A percentile compares a stretch with the other conserved stretches of the same genome.
These are phyloP conservation scores for Lepraria neglecta DNA, from an alignment of 495 filamentous ascomycete genomes.

Conservation along the genomic window DNA sequence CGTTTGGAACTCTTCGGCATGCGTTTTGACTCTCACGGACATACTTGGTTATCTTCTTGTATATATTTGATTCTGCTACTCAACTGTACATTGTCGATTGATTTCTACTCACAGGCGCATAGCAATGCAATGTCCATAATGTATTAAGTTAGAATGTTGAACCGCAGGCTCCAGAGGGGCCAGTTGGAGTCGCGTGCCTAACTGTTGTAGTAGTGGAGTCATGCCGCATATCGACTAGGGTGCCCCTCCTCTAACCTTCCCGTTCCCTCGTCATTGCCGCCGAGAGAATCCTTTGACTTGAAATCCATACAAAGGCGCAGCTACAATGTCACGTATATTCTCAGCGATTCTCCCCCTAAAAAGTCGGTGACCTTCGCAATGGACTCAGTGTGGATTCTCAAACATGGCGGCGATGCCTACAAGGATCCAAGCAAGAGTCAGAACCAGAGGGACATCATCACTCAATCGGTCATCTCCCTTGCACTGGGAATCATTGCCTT, in stretches of 20 bases:
- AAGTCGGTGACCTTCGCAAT: not conserved
- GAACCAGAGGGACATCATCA: slow-evolving; percentile 48
- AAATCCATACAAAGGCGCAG: not conserved
- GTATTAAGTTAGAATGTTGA: not conserved
- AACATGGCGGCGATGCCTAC: slow-evolving; percentile 4
- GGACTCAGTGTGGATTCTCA: slow-evolving; percentile 6
- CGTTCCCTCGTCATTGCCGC: not conserved
- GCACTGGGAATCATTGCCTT: slow-evolving; percentile 54
- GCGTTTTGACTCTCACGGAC: not conserved
- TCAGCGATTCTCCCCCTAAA: not conserved
- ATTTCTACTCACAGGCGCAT: too few relatives aligned
- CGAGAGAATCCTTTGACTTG: not conserved
- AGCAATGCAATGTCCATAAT: too few relatives aligned
- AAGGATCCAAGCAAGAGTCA: slow-evolving; percentile 32
- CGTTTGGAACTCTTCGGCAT: not conserved
- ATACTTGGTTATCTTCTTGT: not conserved
- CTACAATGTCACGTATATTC: not conserved
- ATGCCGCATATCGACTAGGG: not conserved
- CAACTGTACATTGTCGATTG: not conserved
- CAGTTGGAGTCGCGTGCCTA: not conserved
- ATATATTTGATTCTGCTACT: not conserved
- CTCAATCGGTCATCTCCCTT: slow-evolving; percentile 54
- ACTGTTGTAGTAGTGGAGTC: not conserved
- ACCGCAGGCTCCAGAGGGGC: not conserved
- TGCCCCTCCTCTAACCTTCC: not conserved